Evolutionary conservation across 257 asterid species (phyloP).

Genomic region (Fraxinus anomala): DNA sequence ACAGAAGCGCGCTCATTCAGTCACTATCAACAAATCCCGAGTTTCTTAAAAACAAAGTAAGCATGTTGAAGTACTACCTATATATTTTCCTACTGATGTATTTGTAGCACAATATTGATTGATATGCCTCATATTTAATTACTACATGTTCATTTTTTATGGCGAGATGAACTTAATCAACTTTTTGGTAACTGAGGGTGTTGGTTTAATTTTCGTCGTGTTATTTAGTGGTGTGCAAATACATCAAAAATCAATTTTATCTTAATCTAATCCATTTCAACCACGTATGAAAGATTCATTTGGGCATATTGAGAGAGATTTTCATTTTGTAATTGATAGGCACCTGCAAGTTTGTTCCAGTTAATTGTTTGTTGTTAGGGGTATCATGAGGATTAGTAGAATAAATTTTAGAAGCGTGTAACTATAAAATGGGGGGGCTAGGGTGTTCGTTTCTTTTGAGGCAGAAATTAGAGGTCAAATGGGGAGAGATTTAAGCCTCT

Average conservation of each 20-base stretch:
- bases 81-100: slow-evolving; percentile 13
- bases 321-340: slow-evolving; percentile 7
- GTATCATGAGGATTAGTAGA: too few relatives aligned
- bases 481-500: too few relatives aligned
- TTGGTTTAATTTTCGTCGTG: background rate
- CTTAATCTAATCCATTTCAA: background rate
- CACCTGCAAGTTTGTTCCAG: too few relatives aligned
- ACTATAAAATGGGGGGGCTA: too few relatives aligned
- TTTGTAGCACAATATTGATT: background rate
- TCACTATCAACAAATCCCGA: slow-evolving; percentile 92
- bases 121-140: background rate
- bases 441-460: too few relatives aligned
- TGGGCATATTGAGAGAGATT: slow-evolving; percentile 2
- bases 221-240: background rate
- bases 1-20: slow-evolving; percentile 75
- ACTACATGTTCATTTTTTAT: background rate
- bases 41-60: slow-evolving; percentile 81
- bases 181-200: background rate
- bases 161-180: background rate
- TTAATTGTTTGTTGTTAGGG: too few relatives aligned
- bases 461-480: too few relatives aligned
- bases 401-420: too few relatives aligned
- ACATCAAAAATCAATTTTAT: background rate
- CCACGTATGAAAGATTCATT: background rate
- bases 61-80: slow-evolving; percentile 13